Percentiles rank a stretch among this genome's conserved stretches.
These are phyloP conservation scores for Chaetomium tenue DNA, from an alignment of 495 filamentous ascomycete species.

Conservation along the genomic window DNA sequence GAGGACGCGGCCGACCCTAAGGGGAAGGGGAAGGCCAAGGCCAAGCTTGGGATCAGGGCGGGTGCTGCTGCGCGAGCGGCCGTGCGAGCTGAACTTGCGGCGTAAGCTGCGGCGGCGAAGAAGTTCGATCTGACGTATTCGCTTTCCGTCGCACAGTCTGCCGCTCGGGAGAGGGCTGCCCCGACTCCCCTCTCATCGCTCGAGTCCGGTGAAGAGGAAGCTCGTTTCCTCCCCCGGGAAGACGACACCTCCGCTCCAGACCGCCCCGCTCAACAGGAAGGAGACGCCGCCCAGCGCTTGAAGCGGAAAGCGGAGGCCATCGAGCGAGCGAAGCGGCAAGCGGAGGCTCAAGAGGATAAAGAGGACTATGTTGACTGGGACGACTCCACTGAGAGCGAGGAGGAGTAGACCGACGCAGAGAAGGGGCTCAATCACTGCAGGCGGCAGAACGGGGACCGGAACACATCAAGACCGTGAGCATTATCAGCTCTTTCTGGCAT, in stretches of 20 bases:
- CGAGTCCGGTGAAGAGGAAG: not conserved
- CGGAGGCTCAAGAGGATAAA: not conserved
- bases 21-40: constrained; percentile 7
- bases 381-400: not conserved
- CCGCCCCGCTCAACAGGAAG: too few species aligned
- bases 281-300: not conserved
- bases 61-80: not conserved
- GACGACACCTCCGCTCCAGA: not conserved
- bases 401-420: not conserved
- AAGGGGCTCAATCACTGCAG: not conserved
- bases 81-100: not conserved
- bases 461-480: constrained; percentile 1
- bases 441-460: not conserved
- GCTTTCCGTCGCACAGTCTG: too few species aligned
- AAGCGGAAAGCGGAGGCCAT: not conserved
- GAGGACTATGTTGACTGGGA: not conserved
- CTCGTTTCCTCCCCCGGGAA: not conserved
- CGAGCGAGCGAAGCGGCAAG: not conserved
- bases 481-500: constrained; percentile 14
- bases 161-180: too few species aligned
- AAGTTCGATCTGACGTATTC: too few species aligned
- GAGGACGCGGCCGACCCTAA: constrained; percentile 3
- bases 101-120: not conserved
- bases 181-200: too few species aligned
- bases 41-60: too few species aligned